Percentiles rank a stretch among this genome's conserved stretches.
phyloP scores from a whole-genome alignment of 495 filamentous ascomycete genomes.

The Aspergillus heteromorphus region DNA sequence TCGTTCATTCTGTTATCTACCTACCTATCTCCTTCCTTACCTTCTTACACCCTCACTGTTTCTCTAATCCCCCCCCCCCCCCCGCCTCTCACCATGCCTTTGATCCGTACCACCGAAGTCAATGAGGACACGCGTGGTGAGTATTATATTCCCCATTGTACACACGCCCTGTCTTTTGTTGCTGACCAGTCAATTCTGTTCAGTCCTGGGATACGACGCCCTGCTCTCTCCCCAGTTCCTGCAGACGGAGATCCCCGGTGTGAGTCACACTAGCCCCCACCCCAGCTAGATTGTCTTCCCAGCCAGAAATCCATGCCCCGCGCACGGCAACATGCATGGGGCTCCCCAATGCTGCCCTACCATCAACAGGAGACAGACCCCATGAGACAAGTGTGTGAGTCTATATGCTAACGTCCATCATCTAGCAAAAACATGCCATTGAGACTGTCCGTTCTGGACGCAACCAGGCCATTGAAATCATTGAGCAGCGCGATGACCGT shows the following conservation, averaged over 20 bases:
- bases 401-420: slow-evolving; percentile 5
- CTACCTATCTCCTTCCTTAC: not conserved
- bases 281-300: not conserved
- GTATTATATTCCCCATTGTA: slow-evolving; percentile 12
- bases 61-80: slow-evolving; percentile 8
- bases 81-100: slow-evolving; percentile 52
- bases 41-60: not conserved
- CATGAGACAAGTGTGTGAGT: no score
- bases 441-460: slow-evolving; percentile 78
- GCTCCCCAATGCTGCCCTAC: not conserved
- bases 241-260: slow-evolving; percentile 79
- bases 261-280: slow-evolving; percentile 40
- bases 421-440: slow-evolving; percentile 42
- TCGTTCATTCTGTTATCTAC: no score
- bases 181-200: slow-evolving; percentile 9
- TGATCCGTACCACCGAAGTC: slow-evolving; percentile 42
- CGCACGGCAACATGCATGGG: no score
- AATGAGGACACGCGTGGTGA: slow-evolving; percentile 52
- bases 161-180: not conserved
- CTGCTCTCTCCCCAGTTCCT: slow-evolving; percentile 86
- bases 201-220: slow-evolving; percentile 95
- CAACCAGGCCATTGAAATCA: slow-evolving; percentile 73
- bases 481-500: slow-evolving; percentile 75
- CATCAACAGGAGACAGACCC: not conserved
- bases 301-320: no score